Base-by-base conservation (phyloP, 2,329 filamentous ascomycete species). In the Aaosphaeria arxii region DNA sequence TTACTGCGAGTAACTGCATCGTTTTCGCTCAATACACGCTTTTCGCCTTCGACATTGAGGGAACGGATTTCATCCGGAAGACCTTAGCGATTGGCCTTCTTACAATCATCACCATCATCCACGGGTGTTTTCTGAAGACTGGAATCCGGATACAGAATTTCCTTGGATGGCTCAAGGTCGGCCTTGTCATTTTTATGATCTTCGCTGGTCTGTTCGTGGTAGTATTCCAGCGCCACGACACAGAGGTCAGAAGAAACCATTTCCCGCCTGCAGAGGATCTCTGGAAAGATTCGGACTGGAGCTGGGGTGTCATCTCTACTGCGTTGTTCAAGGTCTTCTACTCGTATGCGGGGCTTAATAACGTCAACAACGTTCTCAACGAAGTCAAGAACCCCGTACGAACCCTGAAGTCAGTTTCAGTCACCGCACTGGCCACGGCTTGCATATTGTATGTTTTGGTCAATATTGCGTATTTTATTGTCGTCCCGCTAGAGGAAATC, bases 1-100 rank as follows among this genome's bases (percentile, higher is more conserved):
- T 88, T 48, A 87, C 85, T 0, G 83, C 84, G 0, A 85, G 82
- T 57, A 88, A 88, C 60, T 86, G 84, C 61, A 81, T 89, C 45
- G 78, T 88, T 0, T 87, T 87, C 54, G 83, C 82, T 45, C 81
- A 85, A 53, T 87, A 88, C 51, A 73, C 79, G 0, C 69, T 86
- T 1, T 86, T 85, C 54, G 83, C 82, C 0, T 68, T 82, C 11
- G 77, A 76, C 2, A 56, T 77, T 4, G 70, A 80, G 33, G 74
- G 79, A 0, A 76, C 73, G 1, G 80, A 82, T 42, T 54, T 74
- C 9, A 64, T 77, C 29, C 74, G 78, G 11, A 86, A 86, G 58
- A 59, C 70, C 0, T 70, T 88, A 6, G 70, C 70, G 1, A 60
- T 71, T 5, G 64, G 59, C 1, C 52, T 74, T 5, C 59, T 74